Conservation (phyloP, 805 yeast species). For the Cyberlindnera bimundalis region DNA sequence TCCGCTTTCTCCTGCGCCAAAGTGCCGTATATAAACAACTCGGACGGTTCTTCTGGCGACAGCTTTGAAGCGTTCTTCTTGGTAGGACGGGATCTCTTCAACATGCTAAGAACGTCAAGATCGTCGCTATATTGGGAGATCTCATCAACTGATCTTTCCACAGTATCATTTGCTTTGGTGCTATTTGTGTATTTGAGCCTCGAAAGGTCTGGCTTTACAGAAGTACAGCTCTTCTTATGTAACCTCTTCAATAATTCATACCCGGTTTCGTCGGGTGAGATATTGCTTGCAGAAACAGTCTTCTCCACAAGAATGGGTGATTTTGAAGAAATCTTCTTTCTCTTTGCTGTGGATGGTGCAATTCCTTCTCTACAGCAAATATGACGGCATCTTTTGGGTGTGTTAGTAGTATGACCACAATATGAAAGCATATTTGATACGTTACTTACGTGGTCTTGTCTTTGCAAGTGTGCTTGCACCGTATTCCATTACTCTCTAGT, state of each 20-base stretch:
- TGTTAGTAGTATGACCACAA: constrained; percentile 17
- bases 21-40: too few species aligned
- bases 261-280: constrained; percentile 1
- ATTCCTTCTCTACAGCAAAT: constrained; percentile 46
- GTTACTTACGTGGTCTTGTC: constrained; percentile 29
- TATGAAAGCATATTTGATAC: too few species aligned
- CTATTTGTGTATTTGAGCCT: constrained; percentile 2
- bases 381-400: constrained; percentile 37
- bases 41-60: too few species aligned
- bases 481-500: too few species aligned
- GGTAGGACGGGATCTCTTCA: not conserved
- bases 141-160: too few species aligned
- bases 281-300: not conserved
- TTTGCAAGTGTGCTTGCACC: constrained; percentile 43
- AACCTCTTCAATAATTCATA: constrained; percentile 10
- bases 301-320: not conserved
- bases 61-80: not conserved
- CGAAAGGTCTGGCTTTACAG: not conserved
- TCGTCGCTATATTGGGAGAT: too few species aligned
- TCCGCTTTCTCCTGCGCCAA: too few species aligned
- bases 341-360: constrained; percentile 18
- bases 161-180: too few species aligned
- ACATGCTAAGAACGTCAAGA: constrained; percentile 1
- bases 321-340: not conserved
- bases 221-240: too few species aligned